Conservation (phyloP, 768 basidiomycete species). For the Boletus edulis region DNA sequence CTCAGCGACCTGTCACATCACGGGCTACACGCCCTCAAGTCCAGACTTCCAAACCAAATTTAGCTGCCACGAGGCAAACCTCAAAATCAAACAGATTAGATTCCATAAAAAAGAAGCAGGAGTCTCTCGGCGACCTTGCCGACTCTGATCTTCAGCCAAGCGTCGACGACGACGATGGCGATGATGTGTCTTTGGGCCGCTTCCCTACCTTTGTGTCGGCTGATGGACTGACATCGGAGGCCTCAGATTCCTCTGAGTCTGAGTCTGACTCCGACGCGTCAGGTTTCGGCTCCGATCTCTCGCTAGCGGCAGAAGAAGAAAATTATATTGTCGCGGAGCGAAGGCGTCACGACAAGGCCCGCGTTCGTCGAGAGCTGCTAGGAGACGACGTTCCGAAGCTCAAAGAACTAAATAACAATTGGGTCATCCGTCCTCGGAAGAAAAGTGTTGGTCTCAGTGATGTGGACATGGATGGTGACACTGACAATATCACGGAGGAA, state of each 20-base stretch:
- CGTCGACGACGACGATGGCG: constrained; percentile 32
- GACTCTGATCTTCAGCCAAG: constrained; percentile 35
- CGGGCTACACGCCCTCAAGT: constrained; percentile 22
- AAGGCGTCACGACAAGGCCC: constrained; percentile 46
- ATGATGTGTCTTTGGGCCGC: constrained; percentile 34
- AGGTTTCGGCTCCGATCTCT: constrained; percentile 52
- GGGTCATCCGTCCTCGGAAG: constrained; percentile 70
- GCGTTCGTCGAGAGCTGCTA: constrained; percentile 58
- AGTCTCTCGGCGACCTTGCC: constrained; percentile 13
- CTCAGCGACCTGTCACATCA: constrained; percentile 22
- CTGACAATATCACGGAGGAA: constrained; percentile 54
- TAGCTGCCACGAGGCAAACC: constrained; percentile 31
- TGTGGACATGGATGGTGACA: constrained; percentile 63
- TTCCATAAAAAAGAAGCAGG: constrained; percentile 20
- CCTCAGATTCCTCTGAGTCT: constrained; percentile 46
- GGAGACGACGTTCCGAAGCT: constrained; percentile 48
- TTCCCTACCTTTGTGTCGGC: constrained; percentile 74
- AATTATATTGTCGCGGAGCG: constrained; percentile 52
- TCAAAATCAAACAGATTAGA: constrained; percentile 32
- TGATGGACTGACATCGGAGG: constrained; percentile 50
- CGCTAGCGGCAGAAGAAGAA: constrained; percentile 62
- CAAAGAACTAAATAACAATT: constrained; percentile 46
- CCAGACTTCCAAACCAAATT: constrained; percentile 30
- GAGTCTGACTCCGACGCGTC: constrained; percentile 33
- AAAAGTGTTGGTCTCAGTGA: constrained; percentile 66